Percentiles rank a stretch among this genome's conserved stretches.
phyloP scores from a whole-genome alignment of 1,284 basidiomycete species.

The Fomes fomentarius region DNA sequence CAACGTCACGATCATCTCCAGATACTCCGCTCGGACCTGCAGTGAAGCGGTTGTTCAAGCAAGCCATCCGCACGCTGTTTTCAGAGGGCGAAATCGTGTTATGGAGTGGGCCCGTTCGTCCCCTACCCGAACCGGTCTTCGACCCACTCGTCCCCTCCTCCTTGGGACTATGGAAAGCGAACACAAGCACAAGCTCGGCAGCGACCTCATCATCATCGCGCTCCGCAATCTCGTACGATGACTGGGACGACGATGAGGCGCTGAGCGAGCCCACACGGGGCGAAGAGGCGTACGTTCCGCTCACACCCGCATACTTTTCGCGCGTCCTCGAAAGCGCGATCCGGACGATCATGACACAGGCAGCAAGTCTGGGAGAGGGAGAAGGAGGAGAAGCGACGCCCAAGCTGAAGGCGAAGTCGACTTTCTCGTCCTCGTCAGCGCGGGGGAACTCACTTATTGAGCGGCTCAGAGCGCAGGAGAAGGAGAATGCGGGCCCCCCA shows the following conservation, averaged over 20 bases:
- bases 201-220: constrained; percentile 31
- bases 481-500: constrained; percentile 5
- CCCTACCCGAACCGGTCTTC: constrained; percentile 21
- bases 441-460: constrained; percentile 15
- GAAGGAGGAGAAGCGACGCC: constrained; percentile 1
- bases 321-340: constrained; percentile 51
- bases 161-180: constrained; percentile 45
- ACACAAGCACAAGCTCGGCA: constrained; percentile 33
- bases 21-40: constrained; percentile 41
- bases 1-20: constrained; percentile 7
- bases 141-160: constrained; percentile 15
- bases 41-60: constrained; percentile 60
- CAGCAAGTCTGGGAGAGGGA: neutral
- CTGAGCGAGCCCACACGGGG: constrained; percentile 60
- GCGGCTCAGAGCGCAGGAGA: constrained; percentile 16
- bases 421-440: too few relatives aligned
- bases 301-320: constrained; percentile 55
- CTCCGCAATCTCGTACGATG: constrained; percentile 24
- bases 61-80: constrained; percentile 62
- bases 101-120: constrained; percentile 60
- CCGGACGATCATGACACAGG: constrained; percentile 34
- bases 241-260: constrained; percentile 44
- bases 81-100: constrained; percentile 69
- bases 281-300: constrained; percentile 68
- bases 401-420: constrained; percentile 2